phyloP scores from a whole-genome alignment of 2,329 filamentous ascomycete species.

The Colletotrichum tamarilloi region DNA sequence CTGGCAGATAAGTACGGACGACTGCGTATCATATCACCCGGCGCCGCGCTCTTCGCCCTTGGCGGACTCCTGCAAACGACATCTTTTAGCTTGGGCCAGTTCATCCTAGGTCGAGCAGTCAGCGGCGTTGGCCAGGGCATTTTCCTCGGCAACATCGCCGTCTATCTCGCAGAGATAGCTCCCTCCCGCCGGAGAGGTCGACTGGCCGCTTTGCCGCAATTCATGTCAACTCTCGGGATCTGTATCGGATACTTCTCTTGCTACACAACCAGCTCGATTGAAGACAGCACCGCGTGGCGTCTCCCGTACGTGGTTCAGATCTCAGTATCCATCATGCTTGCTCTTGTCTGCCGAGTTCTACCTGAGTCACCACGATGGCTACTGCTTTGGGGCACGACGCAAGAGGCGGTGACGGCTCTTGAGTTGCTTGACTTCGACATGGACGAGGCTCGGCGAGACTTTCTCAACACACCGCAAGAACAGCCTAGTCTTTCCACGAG shows the following conservation, averaged over 20 bases:
- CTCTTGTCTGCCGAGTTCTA: slow-evolving; percentile 52
- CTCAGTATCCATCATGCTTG: slow-evolving; percentile 50
- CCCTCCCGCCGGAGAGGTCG: slow-evolving; percentile 61
- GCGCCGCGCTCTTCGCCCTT: slow-evolving; percentile 62
- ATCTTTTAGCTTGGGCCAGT: slow-evolving; percentile 58
- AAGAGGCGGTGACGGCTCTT: slow-evolving; percentile 56
- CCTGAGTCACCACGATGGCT: slow-evolving; percentile 71
- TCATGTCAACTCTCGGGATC: slow-evolving; percentile 61
- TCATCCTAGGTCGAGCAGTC: slow-evolving; percentile 65
- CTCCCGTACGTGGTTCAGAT: slow-evolving; percentile 64
- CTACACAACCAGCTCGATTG: slow-evolving; percentile 60
- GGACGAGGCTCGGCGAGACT: slow-evolving; percentile 59
- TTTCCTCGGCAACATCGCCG: slow-evolving; percentile 65
- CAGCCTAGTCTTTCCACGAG: slow-evolving; percentile 43
- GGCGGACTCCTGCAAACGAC: slow-evolving; percentile 65
- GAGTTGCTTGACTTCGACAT: slow-evolving; percentile 54
- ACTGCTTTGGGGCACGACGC: slow-evolving; percentile 55
- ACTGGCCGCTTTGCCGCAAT: slow-evolving; percentile 63
- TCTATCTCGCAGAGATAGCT: slow-evolving; percentile 72
- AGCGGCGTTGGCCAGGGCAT: slow-evolving; percentile 70
- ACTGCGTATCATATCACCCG: slow-evolving; percentile 54
- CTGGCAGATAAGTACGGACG: slow-evolving; percentile 64
- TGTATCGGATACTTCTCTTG: slow-evolving; percentile 69
- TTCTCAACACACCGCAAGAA: slow-evolving; percentile 47
- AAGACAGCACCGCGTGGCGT: slow-evolving; percentile 64